These are phyloP conservation scores for Picea sitchensis DNA, from an alignment of 75 land plant genomes.

Conservation along the genomic window DNA sequence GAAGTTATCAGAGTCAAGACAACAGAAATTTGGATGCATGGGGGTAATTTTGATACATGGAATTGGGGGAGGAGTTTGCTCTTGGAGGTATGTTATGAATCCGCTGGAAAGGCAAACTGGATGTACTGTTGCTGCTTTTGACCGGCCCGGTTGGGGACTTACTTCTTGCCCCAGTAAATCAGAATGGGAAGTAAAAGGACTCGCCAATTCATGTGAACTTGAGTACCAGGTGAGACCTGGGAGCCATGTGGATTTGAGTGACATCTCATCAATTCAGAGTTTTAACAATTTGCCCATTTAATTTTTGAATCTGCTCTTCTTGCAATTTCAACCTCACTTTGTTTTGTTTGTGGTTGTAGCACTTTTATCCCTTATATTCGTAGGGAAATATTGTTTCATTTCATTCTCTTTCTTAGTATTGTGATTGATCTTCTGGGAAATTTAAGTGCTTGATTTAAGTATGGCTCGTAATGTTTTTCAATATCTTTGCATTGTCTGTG, in stretches of 20 bases:
- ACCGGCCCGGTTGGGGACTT: conserved; percentile 39
- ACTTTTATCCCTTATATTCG: neutral
- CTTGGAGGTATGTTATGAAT: conserved; percentile 36
- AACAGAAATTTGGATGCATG: neutral
- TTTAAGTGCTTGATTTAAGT: conserved; percentile 1
- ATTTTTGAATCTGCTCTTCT: neutral
- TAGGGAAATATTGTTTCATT: neutral
- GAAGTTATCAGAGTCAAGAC: neutral
- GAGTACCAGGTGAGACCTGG: conserved; percentile 24
- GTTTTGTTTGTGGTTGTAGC: neutral
- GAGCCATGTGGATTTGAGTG: neutral
- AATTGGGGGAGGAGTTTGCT: conserved; percentile 33
- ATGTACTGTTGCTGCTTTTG: conserved; percentile 30
- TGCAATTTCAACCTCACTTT: neutral
- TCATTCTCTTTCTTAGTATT: neutral
- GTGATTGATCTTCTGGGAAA: neutral
- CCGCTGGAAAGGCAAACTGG: conserved; percentile 23
- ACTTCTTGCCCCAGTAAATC: conserved; percentile 25
- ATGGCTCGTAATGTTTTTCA: neutral
- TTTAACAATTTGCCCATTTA: neutral
- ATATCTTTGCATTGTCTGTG: neutral
- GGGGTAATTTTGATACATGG: conserved; percentile 33
- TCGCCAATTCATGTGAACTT: conserved; percentile 32
- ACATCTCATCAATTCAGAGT: neutral
- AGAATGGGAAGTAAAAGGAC: conserved; percentile 28